phyloP scores from a whole-genome alignment of 2,329 filamentous ascomycete genomes.

The Xylaria sp. region DNA sequence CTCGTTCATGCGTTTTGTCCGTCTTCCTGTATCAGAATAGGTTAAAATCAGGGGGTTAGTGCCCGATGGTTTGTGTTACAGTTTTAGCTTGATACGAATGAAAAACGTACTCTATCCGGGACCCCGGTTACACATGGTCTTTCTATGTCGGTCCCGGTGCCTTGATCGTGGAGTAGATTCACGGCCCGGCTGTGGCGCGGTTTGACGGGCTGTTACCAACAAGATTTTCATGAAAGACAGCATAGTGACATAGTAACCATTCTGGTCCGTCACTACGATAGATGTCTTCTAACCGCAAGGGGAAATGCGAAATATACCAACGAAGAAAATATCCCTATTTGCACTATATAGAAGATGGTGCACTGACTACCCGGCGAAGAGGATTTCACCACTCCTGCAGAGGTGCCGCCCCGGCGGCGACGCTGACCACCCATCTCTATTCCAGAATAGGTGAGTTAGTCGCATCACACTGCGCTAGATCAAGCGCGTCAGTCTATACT shows the following conservation, averaged over 20 bases:
- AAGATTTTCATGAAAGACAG: no score
- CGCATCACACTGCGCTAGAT: neutral
- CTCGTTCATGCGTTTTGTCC: conserved; percentile 15
- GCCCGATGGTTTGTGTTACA: neutral
- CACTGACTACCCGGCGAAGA: neutral
- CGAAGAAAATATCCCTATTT: neutral
- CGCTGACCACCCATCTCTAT: neutral
- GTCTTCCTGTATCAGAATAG: neutral
- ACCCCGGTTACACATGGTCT: neutral
- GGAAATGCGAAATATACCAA: neutral
- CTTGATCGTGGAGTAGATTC: neutral
- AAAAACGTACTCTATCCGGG: neutral
- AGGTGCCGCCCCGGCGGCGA: neutral
- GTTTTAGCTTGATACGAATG: neutral
- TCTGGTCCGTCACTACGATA: neutral
- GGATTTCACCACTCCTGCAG: neutral
- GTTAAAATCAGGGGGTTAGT: no score
- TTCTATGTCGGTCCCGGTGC: neutral
- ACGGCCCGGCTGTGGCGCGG: no score
- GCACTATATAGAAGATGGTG: neutral
- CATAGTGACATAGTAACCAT: neutral
- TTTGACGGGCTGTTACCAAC: no score
- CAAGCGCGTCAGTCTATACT: neutral
- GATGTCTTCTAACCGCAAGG: neutral
- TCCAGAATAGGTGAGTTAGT: neutral